Conservation (phyloP, 2,329 filamentous ascomycete species). For the Colletotrichum brevisporum region DNA sequence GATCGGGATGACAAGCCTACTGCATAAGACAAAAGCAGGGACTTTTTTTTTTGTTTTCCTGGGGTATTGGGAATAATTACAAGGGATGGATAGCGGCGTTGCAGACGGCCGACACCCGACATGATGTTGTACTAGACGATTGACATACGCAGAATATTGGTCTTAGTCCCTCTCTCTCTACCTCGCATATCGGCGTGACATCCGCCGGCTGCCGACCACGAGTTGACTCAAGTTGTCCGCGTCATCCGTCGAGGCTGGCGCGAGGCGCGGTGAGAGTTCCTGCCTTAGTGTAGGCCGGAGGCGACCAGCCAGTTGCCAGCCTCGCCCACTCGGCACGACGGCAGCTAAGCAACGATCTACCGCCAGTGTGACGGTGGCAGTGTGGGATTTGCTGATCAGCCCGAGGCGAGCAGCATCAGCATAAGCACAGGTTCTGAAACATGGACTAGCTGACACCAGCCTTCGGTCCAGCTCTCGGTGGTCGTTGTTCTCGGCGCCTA, state of each 20-base stretch:
- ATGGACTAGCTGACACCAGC: neutral
- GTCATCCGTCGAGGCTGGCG: constrained; percentile 34
- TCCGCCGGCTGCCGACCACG: constrained; percentile 2
- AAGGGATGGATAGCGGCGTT: constrained; percentile 34
- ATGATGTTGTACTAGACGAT: constrained; percentile 33
- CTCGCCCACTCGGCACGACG: constrained; percentile 28
- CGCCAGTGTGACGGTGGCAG: constrained; percentile 18
- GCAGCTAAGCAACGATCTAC: constrained; percentile 19
- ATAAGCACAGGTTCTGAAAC: constrained; percentile 41
- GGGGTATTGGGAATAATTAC: constrained; percentile 26
- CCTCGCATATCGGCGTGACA: neutral
- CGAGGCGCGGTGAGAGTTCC: constrained; percentile 29
- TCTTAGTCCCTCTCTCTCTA: neutral
- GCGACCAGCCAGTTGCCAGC: constrained; percentile 10
- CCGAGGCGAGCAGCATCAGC: constrained; percentile 34
- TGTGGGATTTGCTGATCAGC: constrained; percentile 22
- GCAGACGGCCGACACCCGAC: constrained; percentile 34
- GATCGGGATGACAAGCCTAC: constrained; percentile 30
- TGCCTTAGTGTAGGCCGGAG: constrained; percentile 25
- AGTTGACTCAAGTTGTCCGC: constrained; percentile 23
- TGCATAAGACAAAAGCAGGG: constrained; percentile 29
- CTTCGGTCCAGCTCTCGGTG: constrained; percentile 13
- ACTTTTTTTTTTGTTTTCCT: constrained; percentile 18
- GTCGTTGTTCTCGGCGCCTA: constrained; percentile 12
- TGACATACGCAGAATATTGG: constrained; percentile 27